Conservation (phyloP, 768 basidiomycete genomes). For the Dentipellis fragilis region DNA sequence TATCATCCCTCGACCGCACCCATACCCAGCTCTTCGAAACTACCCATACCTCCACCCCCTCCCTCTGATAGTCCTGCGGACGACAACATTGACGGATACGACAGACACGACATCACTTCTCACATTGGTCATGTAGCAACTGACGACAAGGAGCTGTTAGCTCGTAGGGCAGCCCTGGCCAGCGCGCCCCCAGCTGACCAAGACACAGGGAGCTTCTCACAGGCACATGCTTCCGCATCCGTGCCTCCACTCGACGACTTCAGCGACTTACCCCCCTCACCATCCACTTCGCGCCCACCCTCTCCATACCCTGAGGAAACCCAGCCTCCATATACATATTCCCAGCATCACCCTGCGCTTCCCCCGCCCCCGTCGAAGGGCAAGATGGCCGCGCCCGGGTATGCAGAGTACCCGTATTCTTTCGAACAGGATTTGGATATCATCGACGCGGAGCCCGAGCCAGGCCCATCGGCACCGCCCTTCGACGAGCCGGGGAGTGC, state of each 20-base stretch:
- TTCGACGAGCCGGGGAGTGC: constrained; percentile 9
- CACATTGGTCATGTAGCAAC: constrained; percentile 25
- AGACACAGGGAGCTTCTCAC: neutral
- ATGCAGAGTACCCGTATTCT: constrained; percentile 7
- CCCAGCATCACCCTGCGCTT: constrained; percentile 4
- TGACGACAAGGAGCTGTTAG: constrained; percentile 25
- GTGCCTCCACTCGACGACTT: constrained; percentile 12
- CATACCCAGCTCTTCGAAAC: constrained; percentile 2
- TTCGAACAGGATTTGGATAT: constrained; percentile 5
- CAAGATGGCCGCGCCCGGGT: constrained; percentile 1
- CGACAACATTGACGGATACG: neutral
- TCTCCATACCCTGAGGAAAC: constrained; percentile 3
- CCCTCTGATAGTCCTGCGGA: neutral
- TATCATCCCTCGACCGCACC: neutral
- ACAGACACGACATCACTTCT: neutral
- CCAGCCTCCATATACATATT: constrained; percentile 11
- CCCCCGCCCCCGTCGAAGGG: constrained; percentile 12
- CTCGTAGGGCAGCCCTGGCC: constrained; percentile 20
- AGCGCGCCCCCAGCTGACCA: constrained; percentile 8
- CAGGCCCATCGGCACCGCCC: constrained; percentile 9
- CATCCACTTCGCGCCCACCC: neutral
- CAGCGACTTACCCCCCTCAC: neutral
- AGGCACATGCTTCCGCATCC: neutral
- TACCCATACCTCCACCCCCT: neutral
- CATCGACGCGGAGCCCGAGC: constrained; percentile 2